A percentile compares a stretch with the other conserved stretches of the same genome.
Evolutionary conservation across 371 early-diverging fungal genomes (phyloP).

Genomic region (Mortierella sp.): DNA sequence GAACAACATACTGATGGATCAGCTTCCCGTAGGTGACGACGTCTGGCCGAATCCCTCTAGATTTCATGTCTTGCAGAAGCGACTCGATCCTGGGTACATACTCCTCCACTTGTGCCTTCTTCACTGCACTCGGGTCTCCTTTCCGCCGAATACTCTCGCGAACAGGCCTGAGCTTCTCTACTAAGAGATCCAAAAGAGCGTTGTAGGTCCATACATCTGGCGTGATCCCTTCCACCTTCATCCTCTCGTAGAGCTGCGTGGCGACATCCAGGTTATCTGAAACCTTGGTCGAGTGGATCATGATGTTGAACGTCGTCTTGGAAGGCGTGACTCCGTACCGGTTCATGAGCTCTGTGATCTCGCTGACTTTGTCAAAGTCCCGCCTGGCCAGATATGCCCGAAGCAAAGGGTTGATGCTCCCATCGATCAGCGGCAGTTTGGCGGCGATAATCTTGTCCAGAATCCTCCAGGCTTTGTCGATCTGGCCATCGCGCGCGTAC

Average conservation of each 20-base stretch:
- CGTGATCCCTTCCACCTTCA: conserved; percentile 30
- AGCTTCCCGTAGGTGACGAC: conserved; percentile 48
- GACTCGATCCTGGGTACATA: conserved; percentile 41
- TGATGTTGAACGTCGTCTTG: conserved; percentile 51
- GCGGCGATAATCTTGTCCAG: conserved; percentile 44
- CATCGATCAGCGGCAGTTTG: conserved; percentile 34
- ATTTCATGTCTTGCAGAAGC: conserved; percentile 40
- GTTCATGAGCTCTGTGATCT: conserved; percentile 46
- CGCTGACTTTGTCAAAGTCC: conserved; percentile 38
- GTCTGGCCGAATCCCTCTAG: conserved; percentile 37
- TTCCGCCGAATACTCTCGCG: conserved; percentile 14
- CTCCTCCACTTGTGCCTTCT: conserved; percentile 27
- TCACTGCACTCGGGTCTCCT: conserved; percentile 15
- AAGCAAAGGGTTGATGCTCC: conserved; percentile 53
- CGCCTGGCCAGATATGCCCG: conserved; percentile 36
- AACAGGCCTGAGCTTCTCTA: conserved; percentile 6
- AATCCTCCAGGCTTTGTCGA: conserved; percentile 41
- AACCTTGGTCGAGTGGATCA: conserved; percentile 48
- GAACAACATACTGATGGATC: conserved; percentile 59
- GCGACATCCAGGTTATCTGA: conserved; percentile 26
- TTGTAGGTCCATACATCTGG: conserved; percentile 57
- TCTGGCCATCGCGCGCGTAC: conserved; percentile 42
- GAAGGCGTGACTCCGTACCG: conserved; percentile 40
- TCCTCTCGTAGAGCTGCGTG: conserved; percentile 30
- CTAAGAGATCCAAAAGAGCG: conserved; percentile 36